A percentile compares a stretch with the other conserved stretches of the same genome.
Conservation (phyloP, 352 stramenopile species). For the Phytophthora hibernalis region DNA sequence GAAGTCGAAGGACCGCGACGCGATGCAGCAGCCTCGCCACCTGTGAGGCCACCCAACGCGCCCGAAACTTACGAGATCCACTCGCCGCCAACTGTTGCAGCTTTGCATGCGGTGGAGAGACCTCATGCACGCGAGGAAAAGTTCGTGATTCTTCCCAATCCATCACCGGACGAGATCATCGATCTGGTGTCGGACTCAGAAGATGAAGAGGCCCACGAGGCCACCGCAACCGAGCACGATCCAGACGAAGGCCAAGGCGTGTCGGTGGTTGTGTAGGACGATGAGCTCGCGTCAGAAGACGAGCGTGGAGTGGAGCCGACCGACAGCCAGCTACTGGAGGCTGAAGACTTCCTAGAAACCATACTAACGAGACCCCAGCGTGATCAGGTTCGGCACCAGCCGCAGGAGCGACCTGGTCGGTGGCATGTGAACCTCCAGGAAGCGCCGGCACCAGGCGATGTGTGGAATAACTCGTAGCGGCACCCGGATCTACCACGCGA, state of each 20-base stretch:
- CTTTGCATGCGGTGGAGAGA: no score
- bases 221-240: no score
- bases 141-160: no score
- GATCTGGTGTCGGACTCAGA: no score
- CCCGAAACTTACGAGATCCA: no score
- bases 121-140: no score
- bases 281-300: neutral
- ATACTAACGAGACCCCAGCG: neutral
- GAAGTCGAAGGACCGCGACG: neutral
- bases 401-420: neutral
- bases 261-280: neutral
- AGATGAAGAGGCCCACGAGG: no score
- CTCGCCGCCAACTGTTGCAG: no score
- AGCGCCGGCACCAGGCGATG: neutral
- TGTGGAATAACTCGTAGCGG: slow-evolving; percentile 4
- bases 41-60: neutral
- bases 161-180: no score
- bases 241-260: neutral
- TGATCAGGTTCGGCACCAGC: slow-evolving; percentile 1
- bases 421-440: neutral
- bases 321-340: neutral
- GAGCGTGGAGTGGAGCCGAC: neutral
- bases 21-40: neutral
- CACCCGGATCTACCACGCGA: neutral
- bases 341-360: neutral